These are phyloP conservation scores for Ceratonia siliqua DNA, from an alignment of 306 rosid genomes.

Conservation along the genomic window DNA sequence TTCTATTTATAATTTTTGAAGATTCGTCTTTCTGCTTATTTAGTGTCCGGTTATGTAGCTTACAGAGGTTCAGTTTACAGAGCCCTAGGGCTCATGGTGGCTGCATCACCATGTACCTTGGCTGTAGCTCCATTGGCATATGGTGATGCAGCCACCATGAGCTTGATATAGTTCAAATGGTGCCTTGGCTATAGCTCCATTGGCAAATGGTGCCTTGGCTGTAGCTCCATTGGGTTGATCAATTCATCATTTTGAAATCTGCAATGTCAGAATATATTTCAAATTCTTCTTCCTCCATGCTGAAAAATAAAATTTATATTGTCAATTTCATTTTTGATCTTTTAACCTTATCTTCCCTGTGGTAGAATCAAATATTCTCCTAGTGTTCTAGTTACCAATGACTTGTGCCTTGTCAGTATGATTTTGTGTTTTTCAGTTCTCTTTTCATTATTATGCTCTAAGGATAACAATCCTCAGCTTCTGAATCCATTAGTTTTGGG, in stretches of 20 bases:
- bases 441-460: conserved; percentile 22
- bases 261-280: conserved; percentile 8
- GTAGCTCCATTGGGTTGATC: conserved; percentile 47
- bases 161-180: no score
- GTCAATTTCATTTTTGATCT: background rate
- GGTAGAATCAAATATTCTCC: conserved; percentile 18
- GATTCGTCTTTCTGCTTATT: conserved; percentile 36
- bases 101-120: conserved; percentile 98
- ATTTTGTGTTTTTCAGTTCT: conserved; percentile 11
- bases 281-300: background rate
- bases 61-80: conserved; percentile 96
- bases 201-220: conserved; percentile 96
- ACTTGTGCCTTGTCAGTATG: background rate
- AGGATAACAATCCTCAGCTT: background rate
- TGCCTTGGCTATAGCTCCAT: conserved; percentile 97
- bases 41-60: conserved; percentile 56
- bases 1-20: conserved; percentile 22
- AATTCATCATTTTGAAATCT: conserved; percentile 10
- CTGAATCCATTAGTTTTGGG: background rate
- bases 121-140: conserved; percentile 98
- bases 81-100: conserved; percentile 97
- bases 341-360: background rate
- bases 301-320: conserved; percentile 6
- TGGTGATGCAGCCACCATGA: no score
- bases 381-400: conserved; percentile 21